phyloP scores from a whole-genome alignment of 805 yeast genomes.

The Yarrowia osloensis region DNA sequence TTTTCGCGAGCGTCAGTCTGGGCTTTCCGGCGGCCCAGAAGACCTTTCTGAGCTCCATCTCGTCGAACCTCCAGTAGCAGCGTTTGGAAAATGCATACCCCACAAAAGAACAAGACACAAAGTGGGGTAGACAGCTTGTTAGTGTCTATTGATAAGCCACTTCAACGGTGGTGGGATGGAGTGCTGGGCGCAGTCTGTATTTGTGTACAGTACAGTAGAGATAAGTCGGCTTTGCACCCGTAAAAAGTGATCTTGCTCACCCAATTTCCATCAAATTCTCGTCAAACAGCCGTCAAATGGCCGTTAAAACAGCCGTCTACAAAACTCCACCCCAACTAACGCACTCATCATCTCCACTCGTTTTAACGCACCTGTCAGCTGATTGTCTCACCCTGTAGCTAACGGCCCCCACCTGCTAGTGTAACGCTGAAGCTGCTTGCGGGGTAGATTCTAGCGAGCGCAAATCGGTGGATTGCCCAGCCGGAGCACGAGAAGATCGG shows the following conservation, averaged over 20 bases:
- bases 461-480: no score
- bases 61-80: neutral
- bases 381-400: constrained; percentile 9
- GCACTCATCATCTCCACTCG: neutral
- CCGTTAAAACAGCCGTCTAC: no score
- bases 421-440: neutral
- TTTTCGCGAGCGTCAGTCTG: no score
- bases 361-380: neutral
- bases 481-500: no score
- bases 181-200: neutral
- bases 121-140: neutral
- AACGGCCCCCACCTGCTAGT: constrained; percentile 1
- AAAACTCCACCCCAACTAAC: neutral
- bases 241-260: no score
- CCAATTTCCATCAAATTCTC: no score
- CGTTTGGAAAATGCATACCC: neutral
- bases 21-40: neutral
- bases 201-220: no score
- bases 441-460: no score
- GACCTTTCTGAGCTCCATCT: neutral
- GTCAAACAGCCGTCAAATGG: no score
- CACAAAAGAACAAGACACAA: neutral
- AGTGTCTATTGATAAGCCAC: neutral
- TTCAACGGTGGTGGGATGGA: neutral
- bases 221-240: no score